phyloP scores from a whole-genome alignment of 2,329 filamentous ascomycete genomes.

The Monosporascus sp. region DNA sequence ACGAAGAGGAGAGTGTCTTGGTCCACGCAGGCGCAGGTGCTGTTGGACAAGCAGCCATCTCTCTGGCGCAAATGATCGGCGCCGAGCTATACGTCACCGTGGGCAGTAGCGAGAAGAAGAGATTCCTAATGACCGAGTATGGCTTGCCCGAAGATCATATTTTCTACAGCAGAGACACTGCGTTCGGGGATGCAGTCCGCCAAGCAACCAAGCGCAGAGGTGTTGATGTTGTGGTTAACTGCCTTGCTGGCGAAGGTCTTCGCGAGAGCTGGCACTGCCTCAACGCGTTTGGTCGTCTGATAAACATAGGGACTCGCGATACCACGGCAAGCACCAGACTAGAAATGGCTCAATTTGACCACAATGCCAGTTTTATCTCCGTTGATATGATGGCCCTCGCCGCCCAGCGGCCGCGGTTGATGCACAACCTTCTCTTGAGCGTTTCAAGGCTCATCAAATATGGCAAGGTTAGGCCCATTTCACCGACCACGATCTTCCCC shows the following conservation, averaged over 20 bases:
- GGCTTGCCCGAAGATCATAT: conserved; percentile 19
- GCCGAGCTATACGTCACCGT: conserved; percentile 23
- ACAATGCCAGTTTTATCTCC: conserved; percentile 40
- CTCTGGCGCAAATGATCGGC: conserved; percentile 22
- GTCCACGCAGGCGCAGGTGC: conserved; percentile 23
- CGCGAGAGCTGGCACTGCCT: conserved; percentile 25
- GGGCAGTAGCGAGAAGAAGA: conserved; percentile 20
- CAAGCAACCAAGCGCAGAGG: conserved; percentile 17
- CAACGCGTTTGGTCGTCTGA: conserved; percentile 24
- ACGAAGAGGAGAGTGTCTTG: conserved; percentile 20
- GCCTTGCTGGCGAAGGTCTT: conserved; percentile 20
- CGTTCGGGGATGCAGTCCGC: conserved; percentile 18
- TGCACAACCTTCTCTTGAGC: conserved; percentile 19
- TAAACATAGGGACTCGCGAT: conserved; percentile 23
- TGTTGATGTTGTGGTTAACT: conserved; percentile 23
- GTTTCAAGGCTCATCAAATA: conserved; percentile 24
- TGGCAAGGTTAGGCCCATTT: conserved; percentile 25
- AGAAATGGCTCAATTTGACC: conserved; percentile 44
- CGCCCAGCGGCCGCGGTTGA: conserved; percentile 21
- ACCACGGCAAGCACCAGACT: conserved; percentile 28
- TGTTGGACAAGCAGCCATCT: conserved; percentile 24
- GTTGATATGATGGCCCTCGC: conserved; percentile 40
- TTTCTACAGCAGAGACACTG: conserved; percentile 22
- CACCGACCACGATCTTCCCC: conserved; percentile 28
- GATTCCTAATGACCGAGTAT: conserved; percentile 23